Evolutionary conservation across 73 alveolate genomes (phyloP).

Genomic region (Tetrahymena thermophila): DNA sequence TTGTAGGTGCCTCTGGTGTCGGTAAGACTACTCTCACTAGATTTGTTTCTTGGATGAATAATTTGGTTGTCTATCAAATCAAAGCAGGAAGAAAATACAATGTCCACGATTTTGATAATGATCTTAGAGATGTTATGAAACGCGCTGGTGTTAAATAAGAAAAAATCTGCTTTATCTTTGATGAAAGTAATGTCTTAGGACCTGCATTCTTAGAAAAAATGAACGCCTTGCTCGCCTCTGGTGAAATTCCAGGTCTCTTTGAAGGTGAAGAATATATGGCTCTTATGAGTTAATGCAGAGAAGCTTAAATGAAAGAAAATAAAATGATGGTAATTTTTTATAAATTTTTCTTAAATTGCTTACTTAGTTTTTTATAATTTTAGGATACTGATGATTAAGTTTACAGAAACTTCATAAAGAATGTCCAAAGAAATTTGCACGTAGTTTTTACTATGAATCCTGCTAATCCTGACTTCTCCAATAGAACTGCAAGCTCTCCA

Average conservation of each 20-base stretch:
- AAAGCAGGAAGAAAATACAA: constrained; percentile 99
- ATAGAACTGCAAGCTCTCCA: constrained; percentile 97
- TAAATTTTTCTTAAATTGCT: neutral
- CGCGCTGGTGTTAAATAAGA: constrained; percentile 84
- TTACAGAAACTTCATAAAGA: constrained; percentile 86
- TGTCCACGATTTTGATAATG: constrained; percentile 97
- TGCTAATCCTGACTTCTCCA: constrained; percentile 96
- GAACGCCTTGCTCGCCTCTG: constrained; percentile 99
- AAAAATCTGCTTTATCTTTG: constrained; percentile 97
- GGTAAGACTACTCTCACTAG: constrained; percentile 81
- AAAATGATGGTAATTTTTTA: neutral
- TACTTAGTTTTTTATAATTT: constrained; percentile 47
- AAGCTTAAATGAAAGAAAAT: constrained; percentile 42
- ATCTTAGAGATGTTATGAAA: constrained; percentile 96
- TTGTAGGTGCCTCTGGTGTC: constrained; percentile 89
- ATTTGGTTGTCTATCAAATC: constrained; percentile 90
- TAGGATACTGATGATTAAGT: constrained; percentile 96
- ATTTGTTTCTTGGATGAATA: constrained; percentile 98
- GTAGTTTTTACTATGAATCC: constrained; percentile 99
- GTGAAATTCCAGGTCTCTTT: constrained; percentile 99
- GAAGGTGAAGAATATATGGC: constrained; percentile 99
- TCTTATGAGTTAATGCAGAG: constrained; percentile 84
- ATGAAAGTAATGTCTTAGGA: constrained; percentile 97
- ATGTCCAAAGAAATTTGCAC: constrained; percentile 95
- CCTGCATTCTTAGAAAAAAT: constrained; percentile 98